Evolutionary conservation across 495 filamentous ascomycete genomes (phyloP).

Genomic region (Penicillium bovifimosum): DNA sequence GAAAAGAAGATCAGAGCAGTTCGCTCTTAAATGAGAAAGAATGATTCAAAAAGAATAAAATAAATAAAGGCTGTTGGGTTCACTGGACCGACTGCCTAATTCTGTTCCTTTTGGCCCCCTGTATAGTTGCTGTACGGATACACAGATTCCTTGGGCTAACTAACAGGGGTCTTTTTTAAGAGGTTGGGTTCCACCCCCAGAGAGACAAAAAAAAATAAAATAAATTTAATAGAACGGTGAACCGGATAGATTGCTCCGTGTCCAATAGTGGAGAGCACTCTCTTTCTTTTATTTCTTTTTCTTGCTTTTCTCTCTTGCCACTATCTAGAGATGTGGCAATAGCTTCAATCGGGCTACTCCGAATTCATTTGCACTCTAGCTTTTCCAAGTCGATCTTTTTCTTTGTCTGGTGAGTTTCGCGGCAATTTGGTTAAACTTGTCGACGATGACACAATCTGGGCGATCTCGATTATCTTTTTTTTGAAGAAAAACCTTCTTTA

Average conservation of each 20-base stretch:
- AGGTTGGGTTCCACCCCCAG: slow-evolving; percentile 16
- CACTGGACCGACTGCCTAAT: slow-evolving; percentile 17
- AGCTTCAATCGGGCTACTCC: neutral
- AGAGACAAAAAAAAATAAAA: neutral
- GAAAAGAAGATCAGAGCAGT: slow-evolving; percentile 19
- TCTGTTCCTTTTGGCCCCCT: slow-evolving; percentile 24
- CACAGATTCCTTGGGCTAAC: slow-evolving; percentile 18
- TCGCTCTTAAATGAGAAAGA: slow-evolving; percentile 22
- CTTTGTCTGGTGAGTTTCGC: neutral
- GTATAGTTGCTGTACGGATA: slow-evolving; percentile 25
- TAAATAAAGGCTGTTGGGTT: slow-evolving; percentile 20
- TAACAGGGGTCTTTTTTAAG: slow-evolving; percentile 13
- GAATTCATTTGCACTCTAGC: neutral
- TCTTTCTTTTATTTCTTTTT: slow-evolving; percentile 4
- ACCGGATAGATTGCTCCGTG: slow-evolving; percentile 13
- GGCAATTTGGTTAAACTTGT: neutral
- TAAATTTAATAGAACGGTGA: slow-evolving; percentile 13
- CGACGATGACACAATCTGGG: slow-evolving; percentile 19
- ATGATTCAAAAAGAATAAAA: neutral
- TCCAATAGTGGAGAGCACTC: slow-evolving; percentile 1
- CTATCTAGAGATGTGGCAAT: slow-evolving; percentile 16
- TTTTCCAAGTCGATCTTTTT: slow-evolving; percentile 6
- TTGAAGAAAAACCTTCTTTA: slow-evolving; percentile 13
- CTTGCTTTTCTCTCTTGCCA: neutral
- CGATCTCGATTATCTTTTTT: slow-evolving; percentile 10